phyloP scores from a whole-genome alignment of 352 stramenopile genomes.

The Phytopythium vexans region DNA sequence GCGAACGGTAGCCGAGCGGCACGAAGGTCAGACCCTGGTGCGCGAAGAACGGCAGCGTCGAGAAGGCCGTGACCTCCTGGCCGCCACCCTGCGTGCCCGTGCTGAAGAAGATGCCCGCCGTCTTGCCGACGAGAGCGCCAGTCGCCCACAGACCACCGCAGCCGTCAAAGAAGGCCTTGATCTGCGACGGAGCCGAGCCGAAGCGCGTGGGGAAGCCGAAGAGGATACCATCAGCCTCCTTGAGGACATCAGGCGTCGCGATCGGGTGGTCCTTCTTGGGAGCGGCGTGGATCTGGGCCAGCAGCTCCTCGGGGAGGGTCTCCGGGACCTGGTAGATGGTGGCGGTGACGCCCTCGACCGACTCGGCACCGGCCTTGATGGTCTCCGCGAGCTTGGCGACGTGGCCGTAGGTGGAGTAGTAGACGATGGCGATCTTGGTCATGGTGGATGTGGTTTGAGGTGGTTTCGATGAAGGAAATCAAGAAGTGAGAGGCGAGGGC shows the following conservation, averaged over 20 bases:
- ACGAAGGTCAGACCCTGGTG: constrained; percentile 85
- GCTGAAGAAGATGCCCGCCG: constrained; percentile 64
- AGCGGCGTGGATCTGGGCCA: constrained; percentile 80
- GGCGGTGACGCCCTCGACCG: constrained; percentile 49
- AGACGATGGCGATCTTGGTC: constrained; percentile 80
- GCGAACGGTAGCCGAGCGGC: constrained; percentile 47
- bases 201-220: constrained; percentile 76
- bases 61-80: constrained; percentile 74
- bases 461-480: no score
- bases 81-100: constrained; percentile 61
- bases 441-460: no score
- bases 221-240: constrained; percentile 64
- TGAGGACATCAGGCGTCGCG: constrained; percentile 54
- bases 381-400: constrained; percentile 71
- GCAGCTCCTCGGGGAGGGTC: constrained; percentile 76
- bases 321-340: constrained; percentile 78
- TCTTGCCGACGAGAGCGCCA: constrained; percentile 63
- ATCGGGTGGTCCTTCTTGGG: constrained; percentile 73
- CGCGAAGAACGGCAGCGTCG: constrained; percentile 55
- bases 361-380: constrained; percentile 74
- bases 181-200: constrained; percentile 55
- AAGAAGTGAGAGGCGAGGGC: no score
- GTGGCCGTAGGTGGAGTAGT: constrained; percentile 88
- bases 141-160: constrained; percentile 58
- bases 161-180: constrained; percentile 74